These are phyloP conservation scores for Dothiorella sarmentorum DNA, from an alignment of 2,329 filamentous ascomycete genomes.

Conservation along the genomic window DNA sequence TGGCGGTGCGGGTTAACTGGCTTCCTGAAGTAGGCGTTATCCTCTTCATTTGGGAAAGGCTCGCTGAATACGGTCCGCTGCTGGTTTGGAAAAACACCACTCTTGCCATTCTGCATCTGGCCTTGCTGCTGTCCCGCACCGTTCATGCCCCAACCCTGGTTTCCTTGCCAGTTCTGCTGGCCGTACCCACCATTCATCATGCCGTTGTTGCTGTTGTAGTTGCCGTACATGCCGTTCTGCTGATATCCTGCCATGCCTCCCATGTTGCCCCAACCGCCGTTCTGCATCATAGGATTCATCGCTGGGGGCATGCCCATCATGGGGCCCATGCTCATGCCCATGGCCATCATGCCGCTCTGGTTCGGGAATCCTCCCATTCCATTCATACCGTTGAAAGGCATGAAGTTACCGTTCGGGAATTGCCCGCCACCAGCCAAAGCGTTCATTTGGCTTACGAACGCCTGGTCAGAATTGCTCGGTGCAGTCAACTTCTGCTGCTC, in stretches of 20 bases:
- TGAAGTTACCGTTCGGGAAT: slow-evolving; percentile 16
- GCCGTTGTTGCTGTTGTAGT: slow-evolving; percentile 31
- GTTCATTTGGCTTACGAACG: slow-evolving; percentile 47
- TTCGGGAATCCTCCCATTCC: slow-evolving; percentile 40
- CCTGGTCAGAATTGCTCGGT: slow-evolving; percentile 33
- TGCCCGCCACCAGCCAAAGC: slow-evolving; percentile 32
- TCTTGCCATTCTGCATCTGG: slow-evolving; percentile 23
- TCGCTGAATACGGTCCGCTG: slow-evolving; percentile 54
- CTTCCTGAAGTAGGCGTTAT: slow-evolving; percentile 91
- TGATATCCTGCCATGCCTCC: slow-evolving; percentile 28
- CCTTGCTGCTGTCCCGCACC: slow-evolving; percentile 17
- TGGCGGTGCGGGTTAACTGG: slow-evolving; percentile 93
- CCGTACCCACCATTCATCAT: slow-evolving; percentile 46
- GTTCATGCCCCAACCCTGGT: slow-evolving; percentile 17
- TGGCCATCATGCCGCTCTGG: slow-evolving; percentile 46
- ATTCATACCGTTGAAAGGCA: slow-evolving; percentile 36
- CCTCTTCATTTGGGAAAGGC: slow-evolving; percentile 63
- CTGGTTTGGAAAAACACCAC: slow-evolving; percentile 54
- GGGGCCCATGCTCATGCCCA: slow-evolving; percentile 42
- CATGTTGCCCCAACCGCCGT: slow-evolving; percentile 31
- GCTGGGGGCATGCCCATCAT: slow-evolving; percentile 45
- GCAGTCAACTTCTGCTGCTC: slow-evolving; percentile 29
- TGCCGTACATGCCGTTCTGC: slow-evolving; percentile 37
- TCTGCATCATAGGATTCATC: slow-evolving; percentile 36
- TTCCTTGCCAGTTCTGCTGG: slow-evolving; percentile 27